Conservation (phyloP, 331 rosid species). For the Malus hybrid region DNA sequence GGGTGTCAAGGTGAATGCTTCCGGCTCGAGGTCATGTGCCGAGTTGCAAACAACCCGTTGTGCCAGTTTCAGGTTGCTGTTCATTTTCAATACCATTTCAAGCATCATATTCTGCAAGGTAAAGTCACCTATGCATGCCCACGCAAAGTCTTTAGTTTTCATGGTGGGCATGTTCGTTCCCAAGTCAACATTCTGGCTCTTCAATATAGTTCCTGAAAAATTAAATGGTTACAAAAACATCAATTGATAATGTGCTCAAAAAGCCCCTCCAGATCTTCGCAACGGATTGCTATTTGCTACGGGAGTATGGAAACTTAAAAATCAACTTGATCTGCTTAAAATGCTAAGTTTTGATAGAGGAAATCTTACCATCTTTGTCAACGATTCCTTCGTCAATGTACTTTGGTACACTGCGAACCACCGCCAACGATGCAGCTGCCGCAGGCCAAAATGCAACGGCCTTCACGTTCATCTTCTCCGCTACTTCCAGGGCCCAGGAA, state of each 20-base stretch:
- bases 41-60: slow-evolving; percentile 52
- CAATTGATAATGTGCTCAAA: no score
- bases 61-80: slow-evolving; percentile 6
- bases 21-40: slow-evolving; percentile 37
- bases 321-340: no score
- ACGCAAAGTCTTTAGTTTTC: slow-evolving; percentile 21
- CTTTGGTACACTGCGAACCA: neutral
- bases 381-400: slow-evolving; percentile 25
- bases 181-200: slow-evolving; percentile 24
- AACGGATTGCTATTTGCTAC: neutral
- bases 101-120: slow-evolving; percentile 18
- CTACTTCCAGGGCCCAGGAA: slow-evolving; percentile 28
- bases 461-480: slow-evolving; percentile 16
- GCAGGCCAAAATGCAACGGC: slow-evolving; percentile 27
- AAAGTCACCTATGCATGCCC: slow-evolving; percentile 26
- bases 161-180: slow-evolving; percentile 23
- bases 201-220: slow-evolving; percentile 18
- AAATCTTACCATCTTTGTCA: slow-evolving; percentile 23
- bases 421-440: slow-evolving; percentile 12
- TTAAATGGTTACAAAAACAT: no score
- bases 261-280: no score
- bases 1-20: slow-evolving; percentile 36
- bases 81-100: slow-evolving; percentile 1
- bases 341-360: no score
- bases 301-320: neutral